A percentile compares a stretch with the other conserved stretches of the same genome.
phyloP scores from a whole-genome alignment of 768 basidiomycete genomes.

The Rhizopogon roseolus region DNA sequence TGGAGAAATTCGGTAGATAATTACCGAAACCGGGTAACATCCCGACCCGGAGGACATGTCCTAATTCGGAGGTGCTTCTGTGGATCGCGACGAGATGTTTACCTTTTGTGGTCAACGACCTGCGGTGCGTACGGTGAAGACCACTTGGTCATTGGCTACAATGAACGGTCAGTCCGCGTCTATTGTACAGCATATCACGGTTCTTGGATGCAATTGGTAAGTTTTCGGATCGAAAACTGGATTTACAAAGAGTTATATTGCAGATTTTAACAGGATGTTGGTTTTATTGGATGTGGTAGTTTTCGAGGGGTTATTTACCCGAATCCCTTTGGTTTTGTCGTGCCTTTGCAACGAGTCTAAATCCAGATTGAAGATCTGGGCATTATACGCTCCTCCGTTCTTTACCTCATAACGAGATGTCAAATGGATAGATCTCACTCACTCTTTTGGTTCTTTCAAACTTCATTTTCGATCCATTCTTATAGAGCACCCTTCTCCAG shows the following conservation, averaged over 20 bases:
- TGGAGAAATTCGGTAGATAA: background rate
- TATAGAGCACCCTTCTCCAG: slow-evolving; percentile 15
- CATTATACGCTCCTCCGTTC: background rate
- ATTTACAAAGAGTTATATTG: too few relatives aligned
- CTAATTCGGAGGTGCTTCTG: background rate
- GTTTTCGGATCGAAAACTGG: background rate
- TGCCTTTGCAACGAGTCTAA: slow-evolving; percentile 3
- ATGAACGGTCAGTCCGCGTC: background rate
- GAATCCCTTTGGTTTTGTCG: background rate
- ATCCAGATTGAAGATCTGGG: slow-evolving; percentile 11
- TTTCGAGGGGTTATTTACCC: background rate
- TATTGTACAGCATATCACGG: background rate
- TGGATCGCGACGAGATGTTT: slow-evolving; percentile 3
- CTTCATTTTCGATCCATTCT: slow-evolving; percentile 13
- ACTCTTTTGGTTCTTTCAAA: slow-evolving; percentile 15
- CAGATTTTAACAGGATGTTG: background rate
- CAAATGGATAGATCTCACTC: slow-evolving; percentile 13
- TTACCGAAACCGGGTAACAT: background rate
- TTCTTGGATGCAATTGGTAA: slow-evolving; percentile 2
- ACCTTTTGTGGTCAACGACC: slow-evolving; percentile 3
- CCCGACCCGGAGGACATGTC: background rate
- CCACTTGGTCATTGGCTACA: background rate
- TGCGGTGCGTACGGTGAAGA: background rate
- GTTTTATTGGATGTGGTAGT: background rate
- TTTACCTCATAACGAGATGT: slow-evolving; percentile 9